Evolutionary conservation across 192 early-diverging fungal species (phyloP), one percentile per base, ranked within the genome.

Genomic region (Dissophora ornata): DNA sequence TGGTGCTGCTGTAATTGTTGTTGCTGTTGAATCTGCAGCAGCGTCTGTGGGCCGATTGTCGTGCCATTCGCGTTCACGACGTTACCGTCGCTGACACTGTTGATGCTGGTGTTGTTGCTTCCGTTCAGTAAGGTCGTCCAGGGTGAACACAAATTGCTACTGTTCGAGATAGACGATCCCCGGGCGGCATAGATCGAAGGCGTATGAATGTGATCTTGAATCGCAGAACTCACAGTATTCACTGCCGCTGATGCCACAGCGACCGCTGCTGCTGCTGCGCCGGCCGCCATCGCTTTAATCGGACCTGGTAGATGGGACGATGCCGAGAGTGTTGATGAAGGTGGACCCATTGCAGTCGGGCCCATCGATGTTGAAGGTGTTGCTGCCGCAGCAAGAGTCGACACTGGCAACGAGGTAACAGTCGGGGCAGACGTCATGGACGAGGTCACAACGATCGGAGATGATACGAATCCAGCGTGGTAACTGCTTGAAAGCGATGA

Each of bases 231-330:
- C 19, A 75, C 45, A 13, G 71, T 75, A 32, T 56, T 60, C 18
- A 67, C 57, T 3, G 64, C 71, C 0, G 63, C 71, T 18, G 71
- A 70, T 16, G 68, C 68, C 33, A 46, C 68, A 22, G 69, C 60
- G 4, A 57, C 58, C 2, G 59, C 73, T 30, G 60, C 52, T 28
- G 73, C 65, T 52, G 73, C 71, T 18, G 65, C 65, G 16, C 56
- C 49, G 5, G 65, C 73, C 3, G 65, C 73, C 58, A 77, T 77
- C 22, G 73, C 64, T 4, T 62, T 53, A 38, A 75, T 67, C 1
- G 71, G 73, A 18, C 58, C 47, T 25, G 48, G 47, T 8, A 51
- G 8, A 21, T 8, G n/a, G 0, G 49, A 8, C 18, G 50, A 50
- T 2, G 32, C 28, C 32, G 60, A 45, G 1, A 36, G 33, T 25